Conservation (phyloP, 2,329 filamentous ascomycete genomes). For the Penicillium sp. region DNA sequence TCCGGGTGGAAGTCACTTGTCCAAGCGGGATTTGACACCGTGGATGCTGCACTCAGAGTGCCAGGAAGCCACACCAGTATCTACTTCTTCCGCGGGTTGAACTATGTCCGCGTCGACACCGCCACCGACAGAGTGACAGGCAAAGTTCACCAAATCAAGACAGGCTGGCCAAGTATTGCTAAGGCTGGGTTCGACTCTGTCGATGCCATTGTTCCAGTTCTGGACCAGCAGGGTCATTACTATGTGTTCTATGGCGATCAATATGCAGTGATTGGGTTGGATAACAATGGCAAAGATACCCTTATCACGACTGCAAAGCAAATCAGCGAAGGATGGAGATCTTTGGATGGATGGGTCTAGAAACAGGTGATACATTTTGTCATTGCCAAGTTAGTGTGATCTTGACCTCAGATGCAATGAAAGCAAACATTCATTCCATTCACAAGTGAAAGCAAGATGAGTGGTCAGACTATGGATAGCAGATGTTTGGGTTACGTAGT, state of each 20-base stretch:
- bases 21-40: not conserved
- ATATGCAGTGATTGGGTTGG: not conserved
- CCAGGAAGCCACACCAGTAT: not conserved
- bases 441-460: no score
- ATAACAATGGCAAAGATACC: not conserved
- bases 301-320: not conserved
- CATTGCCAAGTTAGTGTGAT: not conserved
- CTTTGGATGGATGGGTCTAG: not conserved
- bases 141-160: not conserved
- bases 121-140: not conserved
- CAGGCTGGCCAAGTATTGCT: not conserved
- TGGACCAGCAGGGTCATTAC: not conserved
- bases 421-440: no score
- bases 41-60: not conserved
- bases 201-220: not conserved
- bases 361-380: not conserved
- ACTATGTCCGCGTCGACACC: slow-evolving; percentile 2
- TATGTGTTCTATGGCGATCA: not conserved
- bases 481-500: no score
- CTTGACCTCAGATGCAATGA: no score
- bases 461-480: no score
- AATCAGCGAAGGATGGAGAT: not conserved
- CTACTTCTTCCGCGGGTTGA: slow-evolving; percentile 2
- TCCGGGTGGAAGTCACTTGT: not conserved
- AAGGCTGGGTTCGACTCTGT: slow-evolving; percentile 3